Conservation (phyloP, 2,329 filamentous ascomycete species). For the Basipetospora chlamydospora region DNA sequence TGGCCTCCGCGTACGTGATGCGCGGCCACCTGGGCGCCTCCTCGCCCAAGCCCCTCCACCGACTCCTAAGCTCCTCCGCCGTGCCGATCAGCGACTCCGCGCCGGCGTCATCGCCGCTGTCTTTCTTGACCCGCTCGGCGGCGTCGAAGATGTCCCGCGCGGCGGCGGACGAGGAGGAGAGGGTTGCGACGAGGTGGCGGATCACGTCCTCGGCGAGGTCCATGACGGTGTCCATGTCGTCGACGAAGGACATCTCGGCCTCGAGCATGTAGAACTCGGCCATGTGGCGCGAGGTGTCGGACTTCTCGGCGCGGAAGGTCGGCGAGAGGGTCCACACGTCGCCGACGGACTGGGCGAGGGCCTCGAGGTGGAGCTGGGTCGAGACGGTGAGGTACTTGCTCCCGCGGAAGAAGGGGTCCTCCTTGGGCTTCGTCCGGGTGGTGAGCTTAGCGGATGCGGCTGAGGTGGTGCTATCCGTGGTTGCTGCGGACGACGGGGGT, state of each 20-base stretch:
- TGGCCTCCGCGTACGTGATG: conserved; percentile 69
- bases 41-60: conserved; percentile 57
- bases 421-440: conserved; percentile 17
- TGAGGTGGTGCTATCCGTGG: too few species aligned
- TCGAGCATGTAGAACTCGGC: conserved; percentile 99
- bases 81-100: conserved; percentile 27
- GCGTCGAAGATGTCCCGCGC: conserved; percentile 29
- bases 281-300: conserved; percentile 83
- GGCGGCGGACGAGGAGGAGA: conserved; percentile 26
- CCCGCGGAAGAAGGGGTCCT: conserved; percentile 59
- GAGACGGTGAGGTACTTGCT: conserved; percentile 96
- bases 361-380: conserved; percentile 85
- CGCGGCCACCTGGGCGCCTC: conserved; percentile 49
- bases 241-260: conserved; percentile 70
- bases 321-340: conserved; percentile 91
- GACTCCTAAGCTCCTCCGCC: conserved; percentile 35
- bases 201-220: conserved; percentile 69
- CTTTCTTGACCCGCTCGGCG: conserved; percentile 7
- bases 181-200: conserved; percentile 28
- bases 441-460: too few species aligned
- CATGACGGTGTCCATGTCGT: conserved; percentile 58
- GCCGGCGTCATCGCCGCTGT: too few species aligned
- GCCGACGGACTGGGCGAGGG: conserved; percentile 72
- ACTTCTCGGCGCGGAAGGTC: conserved; percentile 84
- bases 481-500: too few species aligned